Evolutionary conservation across 768 basidiomycete genomes (phyloP), one percentile per base, ranked within the genome.

Genomic region (Pisolithus orientalis): DNA sequence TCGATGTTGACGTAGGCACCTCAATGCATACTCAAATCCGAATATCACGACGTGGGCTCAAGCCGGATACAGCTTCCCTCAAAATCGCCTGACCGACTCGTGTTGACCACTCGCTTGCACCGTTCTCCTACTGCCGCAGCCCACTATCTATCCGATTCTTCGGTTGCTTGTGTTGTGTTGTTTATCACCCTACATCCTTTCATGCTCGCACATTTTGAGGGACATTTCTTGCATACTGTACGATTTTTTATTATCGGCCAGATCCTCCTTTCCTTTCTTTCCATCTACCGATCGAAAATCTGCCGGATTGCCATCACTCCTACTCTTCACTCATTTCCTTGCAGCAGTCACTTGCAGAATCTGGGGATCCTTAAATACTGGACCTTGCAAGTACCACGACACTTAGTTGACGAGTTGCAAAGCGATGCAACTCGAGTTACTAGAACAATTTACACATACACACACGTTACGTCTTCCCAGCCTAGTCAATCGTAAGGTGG

Each of bases 21-120:
- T 72, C 44, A 75, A 79, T 47, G 78, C 86, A 48, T 95, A 94
- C 63, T 75, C 69, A 50, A 83, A 96, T 64, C 75, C 91, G 17
- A 94, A 95, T 62, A 67, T 90, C 42, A 94, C 94, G 28, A 88
- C 86, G 44, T 95, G 94, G 93, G 75, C 72, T 2, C 75, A 80
- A 57, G 91, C 84, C 1, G 88, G 87, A 39, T 80, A 87, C 62
- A 70, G 70, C 0, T 88, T 87, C 70, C 94, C 94, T 16, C 72
- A 82, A 39, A 94, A 93, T 64, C 74, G 39, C 46, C 27, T 65
- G 63, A 54, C 56, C 48, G 53, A 53, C 55, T 27, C 64, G 58
- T 49, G 53, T 49, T 47, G 49, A 51, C 47, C 70, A 68, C n/a
- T 53, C 53, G 62, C 67, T 53, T 34, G 11, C 54, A 57, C 37